Evolutionary conservation across 2,329 filamentous ascomycete species (phyloP).

Genomic region (Incumbomyces lentus): DNA sequence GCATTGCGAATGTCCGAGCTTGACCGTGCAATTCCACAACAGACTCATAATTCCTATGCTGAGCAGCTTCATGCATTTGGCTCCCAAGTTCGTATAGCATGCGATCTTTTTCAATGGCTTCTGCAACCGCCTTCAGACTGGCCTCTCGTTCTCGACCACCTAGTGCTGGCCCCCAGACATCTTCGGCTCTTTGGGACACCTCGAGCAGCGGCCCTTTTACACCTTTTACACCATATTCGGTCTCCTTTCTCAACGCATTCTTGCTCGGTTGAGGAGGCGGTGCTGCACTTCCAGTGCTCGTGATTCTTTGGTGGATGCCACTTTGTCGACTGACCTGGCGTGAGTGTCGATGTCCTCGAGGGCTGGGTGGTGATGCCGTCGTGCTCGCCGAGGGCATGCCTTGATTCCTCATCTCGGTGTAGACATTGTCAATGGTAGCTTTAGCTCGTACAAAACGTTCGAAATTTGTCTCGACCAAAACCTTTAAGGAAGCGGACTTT

Average conservation of each 20-base stretch:
- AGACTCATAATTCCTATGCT: conserved; percentile 78
- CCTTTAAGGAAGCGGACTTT: conserved; percentile 92
- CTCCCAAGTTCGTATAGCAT: conserved; percentile 73
- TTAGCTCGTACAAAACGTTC: conserved; percentile 96
- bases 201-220: conserved; percentile 84
- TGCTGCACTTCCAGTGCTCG: conserved; percentile 33
- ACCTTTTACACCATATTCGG: conserved; percentile 76
- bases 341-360: conserved; percentile 42
- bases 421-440: conserved; percentile 96
- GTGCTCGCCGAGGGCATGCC: conserved; percentile 39
- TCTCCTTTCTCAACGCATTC: conserved; percentile 85
- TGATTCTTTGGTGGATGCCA: conserved; percentile 45
- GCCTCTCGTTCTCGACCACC: conserved; percentile 87
- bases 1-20: conserved; percentile 71
- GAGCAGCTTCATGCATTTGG: conserved; percentile 71
- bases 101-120: conserved; percentile 66
- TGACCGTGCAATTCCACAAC: conserved; percentile 77
- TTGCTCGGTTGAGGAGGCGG: conserved; percentile 52
- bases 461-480: conserved; percentile 94
- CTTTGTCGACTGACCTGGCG: conserved; percentile 58
- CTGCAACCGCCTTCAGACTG: conserved; percentile 66
- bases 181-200: conserved; percentile 85
- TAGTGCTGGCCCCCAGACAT: conserved; percentile 91
- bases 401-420: conserved; percentile 84
- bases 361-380: conserved; percentile 23